phyloP scores from a whole-genome alignment of 2,329 filamentous ascomycete species.

The Colletotrichum sp. region DNA sequence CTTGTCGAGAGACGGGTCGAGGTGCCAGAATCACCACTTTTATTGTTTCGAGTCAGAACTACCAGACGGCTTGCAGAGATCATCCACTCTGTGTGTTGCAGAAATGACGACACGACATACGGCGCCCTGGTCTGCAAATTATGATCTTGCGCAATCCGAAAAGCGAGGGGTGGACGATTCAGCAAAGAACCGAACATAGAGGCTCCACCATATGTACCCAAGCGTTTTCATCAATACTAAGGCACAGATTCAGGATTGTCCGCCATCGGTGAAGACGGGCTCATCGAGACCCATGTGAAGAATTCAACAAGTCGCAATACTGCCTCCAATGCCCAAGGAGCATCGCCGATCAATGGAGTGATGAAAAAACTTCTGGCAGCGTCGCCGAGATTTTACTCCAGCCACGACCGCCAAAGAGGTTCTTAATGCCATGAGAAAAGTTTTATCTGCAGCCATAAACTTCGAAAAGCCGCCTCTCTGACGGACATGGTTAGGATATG shows the following conservation, averaged over 20 bases:
- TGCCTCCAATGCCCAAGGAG: neutral
- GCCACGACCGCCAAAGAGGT: neutral
- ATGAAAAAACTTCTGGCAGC: neutral
- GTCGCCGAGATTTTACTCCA: neutral
- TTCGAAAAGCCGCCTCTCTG: neutral
- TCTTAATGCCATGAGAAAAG: neutral
- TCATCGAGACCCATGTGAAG: neutral
- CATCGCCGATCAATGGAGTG: neutral
- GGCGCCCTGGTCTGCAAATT: neutral
- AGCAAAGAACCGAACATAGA: neutral
- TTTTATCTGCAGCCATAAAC: neutral
- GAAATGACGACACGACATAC: neutral
- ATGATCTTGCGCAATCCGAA: neutral
- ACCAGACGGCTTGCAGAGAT: neutral
- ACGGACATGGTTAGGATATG: neutral
- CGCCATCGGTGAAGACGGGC: neutral
- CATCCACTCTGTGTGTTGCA: neutral
- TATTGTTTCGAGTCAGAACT: neutral
- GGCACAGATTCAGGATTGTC: neutral
- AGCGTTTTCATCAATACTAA: constrained; percentile 12
- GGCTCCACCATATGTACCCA: constrained; percentile 5
- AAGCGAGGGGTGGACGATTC: neutral
- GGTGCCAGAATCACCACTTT: neutral
- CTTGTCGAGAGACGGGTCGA: neutral
- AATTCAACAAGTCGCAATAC: neutral